Evolutionary conservation across 2,329 filamentous ascomycete species (phyloP).

Genomic region (Sclerotinia glacialis): DNA sequence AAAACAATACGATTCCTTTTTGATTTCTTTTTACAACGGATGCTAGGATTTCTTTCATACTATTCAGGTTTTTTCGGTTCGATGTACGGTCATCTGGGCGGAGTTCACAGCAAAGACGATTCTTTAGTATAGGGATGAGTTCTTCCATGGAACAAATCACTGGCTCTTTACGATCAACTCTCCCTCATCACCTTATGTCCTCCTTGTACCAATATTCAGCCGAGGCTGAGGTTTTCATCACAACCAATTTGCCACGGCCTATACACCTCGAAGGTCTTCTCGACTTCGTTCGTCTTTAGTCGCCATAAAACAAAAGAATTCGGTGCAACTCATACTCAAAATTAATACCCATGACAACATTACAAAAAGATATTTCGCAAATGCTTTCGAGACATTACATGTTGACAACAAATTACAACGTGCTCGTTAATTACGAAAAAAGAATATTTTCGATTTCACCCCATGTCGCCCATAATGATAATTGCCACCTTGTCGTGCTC

Average conservation of each 20-base stretch:
- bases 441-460: conserved; percentile 19
- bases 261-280: conserved; percentile 35
- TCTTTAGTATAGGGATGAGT: conserved; percentile 34
- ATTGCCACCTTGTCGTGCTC: conserved; percentile 30
- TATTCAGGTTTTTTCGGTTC: conserved; percentile 37
- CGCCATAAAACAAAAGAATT: conserved; percentile 38
- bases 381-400: conserved; percentile 25
- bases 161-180: conserved; percentile 38
- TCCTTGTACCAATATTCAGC: conserved; percentile 42
- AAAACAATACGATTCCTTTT: conserved; percentile 33
- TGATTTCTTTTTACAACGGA: conserved; percentile 33
- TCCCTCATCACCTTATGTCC: conserved; percentile 39
- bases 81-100: conserved; percentile 39
- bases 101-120: conserved; percentile 35
- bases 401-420: conserved; percentile 37
- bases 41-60: conserved; percentile 39
- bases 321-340: conserved; percentile 36
- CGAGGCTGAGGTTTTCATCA: conserved; percentile 38
- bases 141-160: conserved; percentile 38
- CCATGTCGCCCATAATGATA: conserved; percentile 28
- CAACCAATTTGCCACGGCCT: conserved; percentile 31
- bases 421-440: conserved; percentile 33
- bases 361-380: conserved; percentile 24
- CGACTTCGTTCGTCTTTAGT: conserved; percentile 39
- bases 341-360: conserved; percentile 36